Conservation (phyloP, 2,329 filamentous ascomycete species). For the Aureobasidium sp. region DNA sequence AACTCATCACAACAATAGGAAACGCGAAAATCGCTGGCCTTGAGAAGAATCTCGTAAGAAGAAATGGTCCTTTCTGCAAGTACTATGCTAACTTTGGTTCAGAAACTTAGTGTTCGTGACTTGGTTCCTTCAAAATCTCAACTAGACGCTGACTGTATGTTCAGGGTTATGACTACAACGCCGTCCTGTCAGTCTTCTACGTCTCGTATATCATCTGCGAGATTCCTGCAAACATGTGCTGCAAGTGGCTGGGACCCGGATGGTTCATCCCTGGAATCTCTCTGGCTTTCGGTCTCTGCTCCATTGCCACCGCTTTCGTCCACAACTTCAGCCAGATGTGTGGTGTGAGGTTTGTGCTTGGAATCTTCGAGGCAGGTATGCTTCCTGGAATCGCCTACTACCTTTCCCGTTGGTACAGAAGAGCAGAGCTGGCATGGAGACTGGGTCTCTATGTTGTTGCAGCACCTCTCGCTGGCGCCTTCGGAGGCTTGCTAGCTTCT, state of each 20-base stretch:
- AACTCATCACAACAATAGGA: constrained; percentile 34
- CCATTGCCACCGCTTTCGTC: constrained; percentile 59
- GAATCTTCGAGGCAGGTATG: constrained; percentile 64
- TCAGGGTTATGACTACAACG: constrained; percentile 58
- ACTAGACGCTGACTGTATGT: not conserved
- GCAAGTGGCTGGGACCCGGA: constrained; percentile 63
- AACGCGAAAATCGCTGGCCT: constrained; percentile 61
- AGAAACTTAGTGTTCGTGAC: constrained; percentile 15
- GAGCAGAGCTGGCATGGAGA: constrained; percentile 58
- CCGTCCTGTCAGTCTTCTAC: constrained; percentile 60
- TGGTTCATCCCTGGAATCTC: constrained; percentile 60
- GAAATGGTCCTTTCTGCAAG: too few species aligned
- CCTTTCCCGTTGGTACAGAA: constrained; percentile 41
- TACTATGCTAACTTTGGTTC: not conserved
- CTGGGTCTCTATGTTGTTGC: constrained; percentile 62
- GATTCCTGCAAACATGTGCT: constrained; percentile 59
- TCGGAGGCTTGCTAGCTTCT: constrained; percentile 56
- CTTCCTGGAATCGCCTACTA: constrained; percentile 65
- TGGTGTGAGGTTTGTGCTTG: constrained; percentile 56
- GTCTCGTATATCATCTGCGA: constrained; percentile 66
- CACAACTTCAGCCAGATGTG: constrained; percentile 43
- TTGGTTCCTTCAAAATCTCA: not conserved
- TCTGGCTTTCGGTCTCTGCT: constrained; percentile 54
- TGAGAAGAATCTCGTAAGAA: constrained; percentile 49
- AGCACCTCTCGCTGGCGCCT: constrained; percentile 61